A percentile compares a stretch with the other conserved stretches of the same genome.
Evolutionary conservation across 805 yeast species (phyloP).

Genomic region (Zygosaccharomyces bailii): DNA sequence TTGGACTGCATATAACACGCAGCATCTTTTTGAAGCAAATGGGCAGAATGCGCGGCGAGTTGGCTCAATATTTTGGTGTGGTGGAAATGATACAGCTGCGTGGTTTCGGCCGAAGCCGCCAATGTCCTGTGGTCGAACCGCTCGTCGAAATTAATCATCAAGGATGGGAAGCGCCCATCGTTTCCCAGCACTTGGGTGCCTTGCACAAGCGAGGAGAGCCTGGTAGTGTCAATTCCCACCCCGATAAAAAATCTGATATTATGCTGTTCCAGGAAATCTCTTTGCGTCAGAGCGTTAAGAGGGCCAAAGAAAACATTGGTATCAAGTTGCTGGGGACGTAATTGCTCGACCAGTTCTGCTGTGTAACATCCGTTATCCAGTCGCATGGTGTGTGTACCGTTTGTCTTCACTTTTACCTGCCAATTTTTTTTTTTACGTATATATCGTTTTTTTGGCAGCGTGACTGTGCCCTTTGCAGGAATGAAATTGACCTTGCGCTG

Average conservation of each 20-base stretch:
- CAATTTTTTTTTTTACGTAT: background rate
- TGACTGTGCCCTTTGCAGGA: background rate
- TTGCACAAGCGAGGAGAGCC: slow-evolving; percentile 29
- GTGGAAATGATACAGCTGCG: slow-evolving; percentile 26
- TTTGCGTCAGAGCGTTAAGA: slow-evolving; percentile 40
- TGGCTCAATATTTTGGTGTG: slow-evolving; percentile 23
- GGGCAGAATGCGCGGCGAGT: slow-evolving; percentile 8
- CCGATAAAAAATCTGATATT: slow-evolving; percentile 41
- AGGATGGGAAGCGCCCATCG: slow-evolving; percentile 15
- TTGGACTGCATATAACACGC: slow-evolving; percentile 7
- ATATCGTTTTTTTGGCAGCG: background rate
- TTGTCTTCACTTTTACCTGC: background rate
- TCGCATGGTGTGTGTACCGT: slow-evolving; percentile 5
- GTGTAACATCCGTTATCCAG: slow-evolving; percentile 14
- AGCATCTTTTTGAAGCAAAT: background rate
- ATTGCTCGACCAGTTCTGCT: slow-evolving; percentile 16
- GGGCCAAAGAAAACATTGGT: slow-evolving; percentile 48
- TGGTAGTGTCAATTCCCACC: slow-evolving; percentile 34
- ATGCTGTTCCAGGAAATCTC: slow-evolving; percentile 36
- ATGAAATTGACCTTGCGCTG: background rate
- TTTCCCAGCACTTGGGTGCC: slow-evolving; percentile 22
- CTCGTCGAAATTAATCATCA: slow-evolving; percentile 38
- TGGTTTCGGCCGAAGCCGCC: slow-evolving; percentile 16
- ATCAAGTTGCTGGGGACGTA: slow-evolving; percentile 41
- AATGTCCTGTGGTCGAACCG: slow-evolving; percentile 30